phyloP scores from a whole-genome alignment of 306 rosid species.

The Pyrus betulifolia region DNA sequence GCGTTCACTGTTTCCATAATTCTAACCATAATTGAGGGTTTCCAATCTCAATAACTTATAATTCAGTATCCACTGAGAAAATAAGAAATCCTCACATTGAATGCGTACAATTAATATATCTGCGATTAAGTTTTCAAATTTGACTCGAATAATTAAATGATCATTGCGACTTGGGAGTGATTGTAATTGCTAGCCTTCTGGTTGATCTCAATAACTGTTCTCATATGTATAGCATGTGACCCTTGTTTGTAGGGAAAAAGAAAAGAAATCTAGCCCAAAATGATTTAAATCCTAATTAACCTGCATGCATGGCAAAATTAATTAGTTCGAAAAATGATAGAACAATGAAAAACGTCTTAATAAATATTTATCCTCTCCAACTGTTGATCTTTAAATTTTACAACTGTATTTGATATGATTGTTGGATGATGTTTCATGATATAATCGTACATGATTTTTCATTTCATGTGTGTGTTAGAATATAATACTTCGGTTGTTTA shows the following conservation, averaged over 20 bases:
- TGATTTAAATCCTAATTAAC: neutral
- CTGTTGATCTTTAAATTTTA: neutral
- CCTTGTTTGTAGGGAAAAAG: too few species aligned
- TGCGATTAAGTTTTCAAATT: neutral
- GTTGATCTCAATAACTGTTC: neutral
- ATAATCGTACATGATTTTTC: too few species aligned
- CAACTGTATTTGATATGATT: neutral
- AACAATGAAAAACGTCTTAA: neutral
- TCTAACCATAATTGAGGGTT: neutral
- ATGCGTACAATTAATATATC: neutral
- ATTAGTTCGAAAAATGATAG: neutral
- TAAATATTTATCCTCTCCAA: neutral
- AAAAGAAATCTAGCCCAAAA: neutral
- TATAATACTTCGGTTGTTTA: too few species aligned
- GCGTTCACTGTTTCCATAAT: neutral
- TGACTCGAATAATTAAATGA: neutral
- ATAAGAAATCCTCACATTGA: neutral
- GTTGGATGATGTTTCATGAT: neutral
- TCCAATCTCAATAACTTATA: neutral
- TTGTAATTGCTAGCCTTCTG: neutral
- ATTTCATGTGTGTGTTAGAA: neutral
- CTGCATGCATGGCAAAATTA: neutral
- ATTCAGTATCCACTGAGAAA: neutral
- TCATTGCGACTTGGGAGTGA: neutral
- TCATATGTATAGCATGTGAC: too few species aligned